These are phyloP conservation scores for Talaromyces sp. DNA, from an alignment of 2,329 filamentous ascomycete species.

Conservation along the genomic window DNA sequence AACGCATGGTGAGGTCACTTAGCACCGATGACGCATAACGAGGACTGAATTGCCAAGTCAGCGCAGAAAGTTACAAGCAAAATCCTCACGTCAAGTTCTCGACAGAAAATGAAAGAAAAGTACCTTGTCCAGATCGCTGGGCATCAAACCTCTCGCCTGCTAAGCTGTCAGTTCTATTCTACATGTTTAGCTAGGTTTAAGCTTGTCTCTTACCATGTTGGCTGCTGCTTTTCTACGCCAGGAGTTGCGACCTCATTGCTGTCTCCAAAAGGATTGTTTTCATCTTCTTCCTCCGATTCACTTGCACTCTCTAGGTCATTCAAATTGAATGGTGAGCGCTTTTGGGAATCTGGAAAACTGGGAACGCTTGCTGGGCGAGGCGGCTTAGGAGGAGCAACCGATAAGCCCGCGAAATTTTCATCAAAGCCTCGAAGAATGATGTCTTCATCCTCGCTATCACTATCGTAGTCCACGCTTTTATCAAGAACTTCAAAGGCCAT, in stretches of 20 bases:
- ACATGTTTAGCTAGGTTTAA: background rate
- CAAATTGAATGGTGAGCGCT: conserved; percentile 42
- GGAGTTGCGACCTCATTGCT: conserved; percentile 55
- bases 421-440: conserved; percentile 21
- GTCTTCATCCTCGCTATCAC: conserved; percentile 57
- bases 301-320: conserved; percentile 35
- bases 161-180: conserved; percentile 1
- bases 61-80: background rate
- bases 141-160: conserved; percentile 6
- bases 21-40: background rate
- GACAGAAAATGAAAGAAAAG: background rate
- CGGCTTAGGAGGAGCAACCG: conserved; percentile 30
- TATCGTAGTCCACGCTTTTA: conserved; percentile 54
- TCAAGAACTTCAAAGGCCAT: conserved; percentile 95
- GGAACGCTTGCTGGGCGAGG: conserved; percentile 50
- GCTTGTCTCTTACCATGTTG: conserved; percentile 26
- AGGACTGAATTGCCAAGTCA: background rate
- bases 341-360: conserved; percentile 12
- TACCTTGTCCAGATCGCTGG: background rate
- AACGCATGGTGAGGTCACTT: background rate
- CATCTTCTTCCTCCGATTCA: conserved; percentile 49
- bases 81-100: background rate
- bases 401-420: conserved; percentile 28
- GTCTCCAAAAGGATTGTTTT: conserved; percentile 84
- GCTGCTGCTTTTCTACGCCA: conserved; percentile 23